Evolutionary conservation across 73 alveolate species (phyloP).

Genomic region (Vitrella brassicaformis): DNA sequence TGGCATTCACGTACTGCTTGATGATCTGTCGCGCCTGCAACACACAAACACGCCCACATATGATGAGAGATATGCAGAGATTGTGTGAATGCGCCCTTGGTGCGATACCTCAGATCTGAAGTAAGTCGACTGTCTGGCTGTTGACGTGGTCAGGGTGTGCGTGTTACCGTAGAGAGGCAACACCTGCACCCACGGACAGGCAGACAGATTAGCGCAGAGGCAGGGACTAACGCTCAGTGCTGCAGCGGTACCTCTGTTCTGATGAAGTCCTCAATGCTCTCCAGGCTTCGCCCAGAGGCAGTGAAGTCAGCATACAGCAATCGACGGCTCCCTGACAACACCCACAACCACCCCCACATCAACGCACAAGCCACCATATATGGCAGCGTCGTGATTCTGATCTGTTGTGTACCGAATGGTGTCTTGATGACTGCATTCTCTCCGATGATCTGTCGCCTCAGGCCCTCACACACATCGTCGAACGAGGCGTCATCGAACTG

Average conservation of each 20-base stretch:
- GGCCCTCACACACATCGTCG: no score
- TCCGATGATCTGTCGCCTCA: no score
- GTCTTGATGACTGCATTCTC: no score
- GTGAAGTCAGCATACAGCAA: conserved; percentile 56
- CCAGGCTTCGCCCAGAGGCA: conserved; percentile 58
- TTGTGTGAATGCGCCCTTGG: no score
- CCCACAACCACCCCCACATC: no score
- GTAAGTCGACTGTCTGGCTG: conserved; percentile 7
- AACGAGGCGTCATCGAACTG: no score
- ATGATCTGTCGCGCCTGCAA: not conserved
- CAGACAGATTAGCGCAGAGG: not conserved
- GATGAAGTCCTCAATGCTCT: conserved; percentile 48
- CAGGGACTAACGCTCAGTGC: not conserved
- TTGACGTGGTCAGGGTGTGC: conserved; percentile 41
- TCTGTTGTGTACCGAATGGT: no score
- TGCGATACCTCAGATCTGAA: not conserved
- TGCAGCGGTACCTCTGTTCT: not conserved
- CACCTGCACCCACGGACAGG: conserved; percentile 15
- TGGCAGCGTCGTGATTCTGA: no score
- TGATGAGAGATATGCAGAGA: no score
- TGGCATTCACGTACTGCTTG: not conserved
- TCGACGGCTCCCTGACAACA: no score
- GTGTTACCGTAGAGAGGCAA: conserved; percentile 63
- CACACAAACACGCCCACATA: not conserved
- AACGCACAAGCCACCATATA: no score